Base-by-base conservation (phyloP, 192 early-diverging fungal species). In the Gamsiella multidivaricata region DNA sequence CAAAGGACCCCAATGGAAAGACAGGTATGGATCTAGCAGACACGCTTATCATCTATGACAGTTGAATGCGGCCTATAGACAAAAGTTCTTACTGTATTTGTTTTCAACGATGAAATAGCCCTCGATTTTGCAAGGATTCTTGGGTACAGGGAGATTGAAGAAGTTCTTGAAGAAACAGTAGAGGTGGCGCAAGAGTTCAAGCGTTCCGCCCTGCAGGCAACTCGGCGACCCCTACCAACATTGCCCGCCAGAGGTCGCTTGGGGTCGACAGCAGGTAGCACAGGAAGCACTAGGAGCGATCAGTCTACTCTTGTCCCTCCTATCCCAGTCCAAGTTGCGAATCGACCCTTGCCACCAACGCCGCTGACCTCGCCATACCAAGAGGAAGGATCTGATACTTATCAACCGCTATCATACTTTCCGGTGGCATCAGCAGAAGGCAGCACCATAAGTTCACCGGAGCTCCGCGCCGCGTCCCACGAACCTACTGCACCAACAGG, bases 291-390 rank as follows among this genome's bases (percentile, higher is more conserved):
- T 32, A 31, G 7, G 22, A 34, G 29, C 5, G 25, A n/a, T 14
- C 29, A 29, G 12, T 12, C 25, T 10, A 42, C 36, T 5, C n/a
- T 15, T 12, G 12, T 53, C 26, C 25, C 54, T 3, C 23, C 52
- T 17, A 42, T 12, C 11, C 42, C 64, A n/a, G 3, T 32, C 8
- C 45, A 56, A 5, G 22, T 26, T 20, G 12, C 45, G 3, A 33
- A 69, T 33, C 60, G 74, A 14, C 74, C 65, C 8, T 58, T 78
- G 22, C 65, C 74, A 43, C 74, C 74, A 41, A 69, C 65, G 15
- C 74, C 65, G 8, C 9, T 46, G 17, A 29, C 22, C 2, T 47
- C 59, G 7, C 43, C 61, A 2, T 57, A 43, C 42, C 45, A 59
- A 1, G 49, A 43, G 6, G 8, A 33, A 2, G 23, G 45, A 42